phyloP scores from a whole-genome alignment of 2,329 filamentous ascomycete genomes.

The Calonectria crousiana region DNA sequence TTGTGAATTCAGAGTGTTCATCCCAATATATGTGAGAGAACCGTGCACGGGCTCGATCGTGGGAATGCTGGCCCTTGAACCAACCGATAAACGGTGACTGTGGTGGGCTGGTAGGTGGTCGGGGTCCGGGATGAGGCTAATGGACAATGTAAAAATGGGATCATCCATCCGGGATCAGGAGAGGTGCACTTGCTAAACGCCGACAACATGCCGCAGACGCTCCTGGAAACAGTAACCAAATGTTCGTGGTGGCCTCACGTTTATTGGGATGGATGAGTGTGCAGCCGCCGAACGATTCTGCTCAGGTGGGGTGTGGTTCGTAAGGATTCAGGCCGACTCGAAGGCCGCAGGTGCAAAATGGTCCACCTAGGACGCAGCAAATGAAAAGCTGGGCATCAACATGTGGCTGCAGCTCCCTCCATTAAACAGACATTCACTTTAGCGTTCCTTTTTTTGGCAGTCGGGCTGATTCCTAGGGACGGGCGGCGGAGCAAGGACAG shows the following conservation, averaged over 20 bases:
- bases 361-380: slow-evolving; percentile 8
- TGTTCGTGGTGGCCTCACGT: slow-evolving; percentile 6
- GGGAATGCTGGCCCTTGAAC: not conserved
- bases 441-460: slow-evolving; percentile 3
- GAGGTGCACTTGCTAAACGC: slow-evolving; percentile 13
- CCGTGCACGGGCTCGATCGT: slow-evolving; percentile 19
- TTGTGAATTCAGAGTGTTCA: slow-evolving; percentile 17
- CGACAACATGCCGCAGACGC: not conserved
- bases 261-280: slow-evolving; percentile 10
- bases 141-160: not conserved
- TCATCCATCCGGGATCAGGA: not conserved
- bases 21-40: slow-evolving; percentile 26
- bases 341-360: slow-evolving; percentile 7
- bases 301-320: not conserved
- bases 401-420: not conserved
- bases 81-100: not conserved
- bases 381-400: not conserved
- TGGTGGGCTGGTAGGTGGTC: not conserved
- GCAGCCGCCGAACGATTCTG: not conserved
- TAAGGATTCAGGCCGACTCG: not conserved
- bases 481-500: slow-evolving; percentile 15
- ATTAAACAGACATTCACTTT: slow-evolving; percentile 8
- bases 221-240: not conserved
- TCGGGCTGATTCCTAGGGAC: not conserved
- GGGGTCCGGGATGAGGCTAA: not conserved